Percentiles rank a stretch among this genome's conserved stretches.
phyloP scores from a whole-genome alignment of 148 eudicot species.

The Rhododendron vialii region DNA sequence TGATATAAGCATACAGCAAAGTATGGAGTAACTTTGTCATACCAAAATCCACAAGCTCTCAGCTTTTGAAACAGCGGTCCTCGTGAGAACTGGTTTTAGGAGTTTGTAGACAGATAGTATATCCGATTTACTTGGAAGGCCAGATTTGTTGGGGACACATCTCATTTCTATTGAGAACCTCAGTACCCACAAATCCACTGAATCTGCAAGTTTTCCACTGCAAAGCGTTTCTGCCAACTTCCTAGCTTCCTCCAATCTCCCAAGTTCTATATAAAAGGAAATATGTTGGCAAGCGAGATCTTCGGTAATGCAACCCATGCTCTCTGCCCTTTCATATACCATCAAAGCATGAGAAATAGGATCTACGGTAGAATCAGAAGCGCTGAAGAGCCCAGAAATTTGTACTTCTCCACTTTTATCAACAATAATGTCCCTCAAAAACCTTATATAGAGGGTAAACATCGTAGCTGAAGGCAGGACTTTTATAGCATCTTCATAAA shows the following conservation, averaged over 20 bases:
- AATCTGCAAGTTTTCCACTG: slow-evolving; percentile 45
- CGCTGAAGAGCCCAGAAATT: slow-evolving; percentile 11
- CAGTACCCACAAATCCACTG: slow-evolving; percentile 53
- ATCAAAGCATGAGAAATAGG: slow-evolving; percentile 38
- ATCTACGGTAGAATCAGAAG: slow-evolving; percentile 21
- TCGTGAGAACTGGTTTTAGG: slow-evolving; percentile 38
- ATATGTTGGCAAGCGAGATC: slow-evolving; percentile 73
- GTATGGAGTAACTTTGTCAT: slow-evolving; percentile 20
- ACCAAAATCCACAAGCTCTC: slow-evolving; percentile 83
- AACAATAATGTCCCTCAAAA: slow-evolving; percentile 42
- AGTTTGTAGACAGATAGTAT: slow-evolving; percentile 35
- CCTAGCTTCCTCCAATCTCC: slow-evolving; percentile 58
- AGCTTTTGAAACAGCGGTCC: slow-evolving; percentile 40
- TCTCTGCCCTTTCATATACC: slow-evolving; percentile 66
- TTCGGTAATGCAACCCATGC: slow-evolving; percentile 47
- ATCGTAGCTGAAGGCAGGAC: slow-evolving; percentile 42
- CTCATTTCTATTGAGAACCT: slow-evolving; percentile 65
- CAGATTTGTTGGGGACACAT: slow-evolving; percentile 22
- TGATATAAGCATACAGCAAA: background rate
- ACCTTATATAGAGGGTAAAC: slow-evolving; percentile 55
- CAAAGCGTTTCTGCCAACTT: slow-evolving; percentile 52
- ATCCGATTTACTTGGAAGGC: slow-evolving; percentile 34
- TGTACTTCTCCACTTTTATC: slow-evolving; percentile 22
- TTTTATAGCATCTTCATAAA: slow-evolving; percentile 69
- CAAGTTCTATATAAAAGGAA: slow-evolving; percentile 42